Evolutionary conservation across 2,329 filamentous ascomycete species (phyloP).

Genomic region (Exophiala sp.): DNA sequence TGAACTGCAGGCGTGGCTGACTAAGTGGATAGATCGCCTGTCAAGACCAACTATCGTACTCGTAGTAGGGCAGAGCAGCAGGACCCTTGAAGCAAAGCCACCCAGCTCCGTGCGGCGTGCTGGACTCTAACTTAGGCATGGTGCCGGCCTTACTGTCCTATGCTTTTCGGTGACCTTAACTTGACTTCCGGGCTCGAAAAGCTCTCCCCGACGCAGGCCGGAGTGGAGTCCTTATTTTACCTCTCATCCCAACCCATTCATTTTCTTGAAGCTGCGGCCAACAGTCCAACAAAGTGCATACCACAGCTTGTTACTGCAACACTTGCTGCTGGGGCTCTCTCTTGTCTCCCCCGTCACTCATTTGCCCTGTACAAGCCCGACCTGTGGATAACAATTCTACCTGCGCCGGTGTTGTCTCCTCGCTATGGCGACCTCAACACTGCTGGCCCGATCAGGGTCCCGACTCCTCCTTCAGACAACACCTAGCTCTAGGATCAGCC

Average conservation of each 20-base stretch:
- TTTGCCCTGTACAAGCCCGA: constrained; percentile 16
- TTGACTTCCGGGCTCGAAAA: too few species aligned
- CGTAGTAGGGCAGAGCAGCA: background rate
- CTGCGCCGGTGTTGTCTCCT: constrained; percentile 11
- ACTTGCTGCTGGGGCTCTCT: constrained; percentile 10
- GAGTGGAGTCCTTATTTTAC: constrained; percentile 3
- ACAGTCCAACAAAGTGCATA: constrained; percentile 16
- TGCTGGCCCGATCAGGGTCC: constrained; percentile 44
- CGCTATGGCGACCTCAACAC: constrained; percentile 55
- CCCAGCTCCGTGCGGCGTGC: background rate
- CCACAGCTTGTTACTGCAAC: constrained; percentile 5
- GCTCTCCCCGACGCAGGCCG: constrained; percentile 6
- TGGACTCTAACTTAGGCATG: too few species aligned
- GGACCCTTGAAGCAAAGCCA: background rate
- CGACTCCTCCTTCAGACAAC: constrained; percentile 42
- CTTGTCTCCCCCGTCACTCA: constrained; percentile 21
- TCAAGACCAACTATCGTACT: background rate
- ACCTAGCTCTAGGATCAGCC: constrained; percentile 40
- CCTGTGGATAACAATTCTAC: constrained; percentile 5
- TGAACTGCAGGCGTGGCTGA: background rate
- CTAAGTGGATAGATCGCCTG: background rate
- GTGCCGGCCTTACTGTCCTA: too few species aligned
- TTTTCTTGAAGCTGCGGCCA: constrained; percentile 19
- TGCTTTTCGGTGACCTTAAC: too few species aligned
- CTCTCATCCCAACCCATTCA: constrained; percentile 11